Conservation (phyloP, 1,284 basidiomycete genomes). For the Sporisorium iseilematis-ciliati region DNA sequence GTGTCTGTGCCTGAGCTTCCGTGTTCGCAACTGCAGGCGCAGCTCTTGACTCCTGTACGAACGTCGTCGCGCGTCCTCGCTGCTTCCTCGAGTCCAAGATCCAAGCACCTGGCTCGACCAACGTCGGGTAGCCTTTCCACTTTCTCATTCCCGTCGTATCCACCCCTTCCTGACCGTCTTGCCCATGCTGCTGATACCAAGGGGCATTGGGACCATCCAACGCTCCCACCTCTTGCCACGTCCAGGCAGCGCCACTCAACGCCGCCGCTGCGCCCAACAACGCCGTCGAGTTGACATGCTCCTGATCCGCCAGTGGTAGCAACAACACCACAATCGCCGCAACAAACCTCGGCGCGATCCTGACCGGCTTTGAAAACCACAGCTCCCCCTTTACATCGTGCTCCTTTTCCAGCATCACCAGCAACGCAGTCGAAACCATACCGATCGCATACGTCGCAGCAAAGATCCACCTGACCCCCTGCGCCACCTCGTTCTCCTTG, state of each 20-base stretch:
- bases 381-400: constrained; percentile 52
- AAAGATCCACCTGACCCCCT: constrained; percentile 56
- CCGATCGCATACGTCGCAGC: constrained; percentile 52
- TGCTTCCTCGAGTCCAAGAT: constrained; percentile 44
- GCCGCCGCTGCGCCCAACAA: constrained; percentile 50
- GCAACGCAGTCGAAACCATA: constrained; percentile 43
- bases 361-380: constrained; percentile 40
- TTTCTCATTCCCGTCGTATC: constrained; percentile 7
- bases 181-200: constrained; percentile 29
- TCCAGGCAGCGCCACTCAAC: constrained; percentile 27
- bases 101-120: constrained; percentile 54
- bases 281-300: constrained; percentile 30
- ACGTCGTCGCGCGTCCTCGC: constrained; percentile 37
- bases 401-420: constrained; percentile 57
- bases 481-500: constrained; percentile 45
- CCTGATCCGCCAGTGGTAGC: constrained; percentile 52
- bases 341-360: constrained; percentile 49
- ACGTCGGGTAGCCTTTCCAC: constrained; percentile 51
- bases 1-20: not conserved
- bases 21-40: not conserved
- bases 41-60: constrained; percentile 21
- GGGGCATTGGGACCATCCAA: constrained; percentile 61
- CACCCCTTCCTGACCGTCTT: not conserved
- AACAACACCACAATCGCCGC: constrained; percentile 51
- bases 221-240: constrained; percentile 54